Evolutionary conservation across 768 basidiomycete genomes (phyloP).

Genomic region (Gymnopilus dilepis): DNA sequence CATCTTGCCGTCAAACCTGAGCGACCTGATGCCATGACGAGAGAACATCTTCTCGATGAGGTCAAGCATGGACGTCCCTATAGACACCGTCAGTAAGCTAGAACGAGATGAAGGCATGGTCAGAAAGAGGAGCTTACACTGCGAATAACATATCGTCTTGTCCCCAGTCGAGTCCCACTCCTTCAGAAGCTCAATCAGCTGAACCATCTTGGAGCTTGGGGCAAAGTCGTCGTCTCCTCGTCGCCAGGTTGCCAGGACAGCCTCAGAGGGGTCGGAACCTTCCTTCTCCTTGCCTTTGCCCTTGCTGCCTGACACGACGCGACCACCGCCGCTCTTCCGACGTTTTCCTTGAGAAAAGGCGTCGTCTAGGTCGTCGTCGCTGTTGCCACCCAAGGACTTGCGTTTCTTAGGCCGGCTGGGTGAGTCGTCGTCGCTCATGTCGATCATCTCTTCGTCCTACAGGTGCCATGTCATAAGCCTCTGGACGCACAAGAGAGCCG

Average conservation of each 20-base stretch:
- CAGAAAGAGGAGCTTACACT: constrained; percentile 53
- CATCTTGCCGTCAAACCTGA: constrained; percentile 78
- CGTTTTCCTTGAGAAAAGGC: constrained; percentile 25
- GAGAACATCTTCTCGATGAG: constrained; percentile 64
- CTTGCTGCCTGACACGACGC: constrained; percentile 21
- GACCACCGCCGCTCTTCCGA: constrained; percentile 14
- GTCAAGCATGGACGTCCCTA: constrained; percentile 79
- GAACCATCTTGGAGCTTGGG: constrained; percentile 72
- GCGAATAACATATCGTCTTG: constrained; percentile 74
- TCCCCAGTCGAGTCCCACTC: constrained; percentile 65
- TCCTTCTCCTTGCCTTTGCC: constrained; percentile 32
- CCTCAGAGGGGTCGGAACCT: constrained; percentile 44
- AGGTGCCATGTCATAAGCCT: background rate
- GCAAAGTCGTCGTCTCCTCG: constrained; percentile 66
- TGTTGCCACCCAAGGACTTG: constrained; percentile 19
- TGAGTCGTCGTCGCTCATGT: constrained; percentile 27
- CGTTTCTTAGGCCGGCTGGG: constrained; percentile 27
- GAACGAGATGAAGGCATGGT: background rate
- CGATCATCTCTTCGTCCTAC: constrained; percentile 28
- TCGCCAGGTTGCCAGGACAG: constrained; percentile 58
- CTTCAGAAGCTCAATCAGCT: constrained; percentile 58
- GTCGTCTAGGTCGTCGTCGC: constrained; percentile 31
- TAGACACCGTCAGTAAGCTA: background rate
- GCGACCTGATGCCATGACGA: constrained; percentile 58
- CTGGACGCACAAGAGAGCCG: background rate